A percentile compares a stretch with the other conserved stretches of the same genome.
phyloP scores from a whole-genome alignment of 2,329 filamentous ascomycete species.

The Trichoderma sp. region DNA sequence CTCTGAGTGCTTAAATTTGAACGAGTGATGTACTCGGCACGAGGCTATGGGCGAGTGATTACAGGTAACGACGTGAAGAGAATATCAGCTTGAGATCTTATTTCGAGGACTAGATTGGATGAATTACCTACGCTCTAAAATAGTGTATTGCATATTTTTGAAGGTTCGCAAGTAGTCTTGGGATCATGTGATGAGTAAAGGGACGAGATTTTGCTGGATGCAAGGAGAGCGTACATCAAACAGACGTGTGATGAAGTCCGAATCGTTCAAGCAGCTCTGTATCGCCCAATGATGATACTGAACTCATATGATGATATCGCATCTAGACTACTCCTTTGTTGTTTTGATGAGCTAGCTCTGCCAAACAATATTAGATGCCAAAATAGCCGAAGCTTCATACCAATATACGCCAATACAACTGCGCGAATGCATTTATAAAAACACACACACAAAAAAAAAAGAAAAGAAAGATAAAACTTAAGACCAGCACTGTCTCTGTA shows the following conservation, averaged over 20 bases:
- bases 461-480: no score
- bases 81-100: neutral
- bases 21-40: neutral
- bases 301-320: neutral
- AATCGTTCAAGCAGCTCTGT: neutral
- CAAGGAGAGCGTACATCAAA: neutral
- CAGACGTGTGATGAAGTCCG: no score
- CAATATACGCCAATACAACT: neutral
- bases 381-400: neutral
- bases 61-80: neutral
- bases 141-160: neutral
- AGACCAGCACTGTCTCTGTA: no score
- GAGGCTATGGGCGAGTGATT: neutral
- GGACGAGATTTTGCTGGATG: neutral
- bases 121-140: neutral
- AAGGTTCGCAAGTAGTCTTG: neutral
- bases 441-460: no score
- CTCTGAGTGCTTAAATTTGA: neutral
- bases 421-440: no score
- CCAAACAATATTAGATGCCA: neutral
- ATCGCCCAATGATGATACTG: neutral
- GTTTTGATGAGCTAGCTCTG: neutral
- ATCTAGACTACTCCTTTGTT: neutral
- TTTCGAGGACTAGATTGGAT: neutral
- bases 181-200: neutral